Base-by-base conservation (phyloP, 1,284 basidiomycete species). In the Mycosarcoma mackinlayi region DNA sequence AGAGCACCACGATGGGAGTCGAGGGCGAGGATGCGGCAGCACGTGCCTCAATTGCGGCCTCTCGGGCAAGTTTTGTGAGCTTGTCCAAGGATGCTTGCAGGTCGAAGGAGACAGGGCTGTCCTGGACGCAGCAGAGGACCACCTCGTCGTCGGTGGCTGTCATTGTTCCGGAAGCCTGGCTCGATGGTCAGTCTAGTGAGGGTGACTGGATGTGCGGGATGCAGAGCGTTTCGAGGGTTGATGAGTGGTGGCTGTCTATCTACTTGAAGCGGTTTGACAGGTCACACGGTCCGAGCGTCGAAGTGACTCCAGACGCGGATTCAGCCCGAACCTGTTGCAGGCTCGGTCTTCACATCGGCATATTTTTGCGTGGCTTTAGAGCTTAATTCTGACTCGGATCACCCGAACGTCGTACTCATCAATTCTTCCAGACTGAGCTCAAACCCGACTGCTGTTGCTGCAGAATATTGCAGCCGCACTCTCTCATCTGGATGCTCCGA, bases 1-100 rank as follows among this genome's bases (percentile, higher is more conserved):
- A 89, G 14, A 91, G 88, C 24, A 86, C 88, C 2, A 91, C 52
- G 8, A 69, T 54, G n/a, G 65, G 59, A 9, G 45, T 48, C 8
- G 35, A 23, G 7, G 49, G 18, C 6, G 50, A 54, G 14, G 46
- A 25, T 0, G 58, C 59, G 14, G 44, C 47, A 19, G 42, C 48
- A 11, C 73, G 52, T 6, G 68, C 73, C 19, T 69, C 57, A n/a
- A 16, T 35, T 10, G 49, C 61, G 6, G 73, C 73, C 27, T 75
- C 37, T 14, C 31, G 21, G 6, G 73, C 70, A 13, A 73, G 63
- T n/a, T 24, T 44, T 4, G 47, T 23, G n/a, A 75, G 61, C 59
- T 74, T 74, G 46, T 56, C 65, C 1, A 75, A 35, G n/a, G 61
- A 62, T 8, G 62, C 70, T 5, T 40, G 24, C 19, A 74, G 48